Evolutionary conservation across 192 early-diverging fungal genomes (phyloP), one percentile per base, ranked within the genome.

Genomic region (Coemansia sp.): DNA sequence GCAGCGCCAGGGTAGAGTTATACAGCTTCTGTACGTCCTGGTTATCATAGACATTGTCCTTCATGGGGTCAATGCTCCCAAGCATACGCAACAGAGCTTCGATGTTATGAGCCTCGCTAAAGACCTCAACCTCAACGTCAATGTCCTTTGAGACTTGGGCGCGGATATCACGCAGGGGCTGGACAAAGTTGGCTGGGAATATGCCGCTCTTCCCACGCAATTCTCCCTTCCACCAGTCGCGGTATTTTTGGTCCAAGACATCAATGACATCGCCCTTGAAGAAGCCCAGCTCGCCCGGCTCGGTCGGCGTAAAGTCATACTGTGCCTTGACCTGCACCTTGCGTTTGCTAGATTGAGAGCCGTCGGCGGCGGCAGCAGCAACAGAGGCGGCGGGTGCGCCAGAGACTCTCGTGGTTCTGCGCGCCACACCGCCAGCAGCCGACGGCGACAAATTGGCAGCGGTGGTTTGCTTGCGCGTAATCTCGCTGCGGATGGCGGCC

Each of bases 201-300:
- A 99, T 95, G 10, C 97, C 97, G 43, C 84, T 82, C 39, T 83
- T 82, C n/a, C 90, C 90, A 10, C 80, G 79, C n/a, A 88, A 69
- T 65, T 90, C 85, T 19, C 95, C 97, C 60, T 92, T 90, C 95
- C 95, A 99, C 97, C 97, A 99, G 68, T 99, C 97, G 53, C 90
- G 86, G 78, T 93, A 99, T 8, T 93, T 90, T 51, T 86, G 88
- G 58, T 97, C 95, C 58, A 91, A 62, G 18, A 99, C 97, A 9
- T 83, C 80, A 50, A 97, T 83, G 33, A 98, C 81, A 49, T 97
- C 94, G 48, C 90, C 92, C 37, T 86, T 83, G 40, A 80, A 80
- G 51, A 99, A 90, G 10, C 87, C 87, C 18, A 99, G 83, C 65
- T 99, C 97, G 23, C 93, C 93, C 34, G 82, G 77, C 56, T 97